Evolutionary conservation across 1,284 basidiomycete genomes (phyloP).

Genomic region (Apiotrichum veenhuisii): DNA sequence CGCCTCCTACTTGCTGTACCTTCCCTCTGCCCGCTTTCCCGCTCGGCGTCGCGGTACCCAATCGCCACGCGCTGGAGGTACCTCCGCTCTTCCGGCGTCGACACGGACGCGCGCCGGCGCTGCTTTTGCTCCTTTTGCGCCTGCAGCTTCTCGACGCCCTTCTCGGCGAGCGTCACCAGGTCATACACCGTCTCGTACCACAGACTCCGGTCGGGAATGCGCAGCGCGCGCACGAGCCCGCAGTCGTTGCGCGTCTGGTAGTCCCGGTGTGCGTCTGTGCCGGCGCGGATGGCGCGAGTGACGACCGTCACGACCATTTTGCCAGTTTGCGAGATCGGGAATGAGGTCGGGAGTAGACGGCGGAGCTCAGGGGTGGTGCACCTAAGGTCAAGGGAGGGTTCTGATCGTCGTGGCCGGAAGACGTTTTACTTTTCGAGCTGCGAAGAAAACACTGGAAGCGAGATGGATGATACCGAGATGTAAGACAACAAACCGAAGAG

Average conservation of each 20-base stretch:
- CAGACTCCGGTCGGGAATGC: not conserved
- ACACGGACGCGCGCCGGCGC: not conserved
- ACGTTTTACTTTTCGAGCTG: too few relatives aligned
- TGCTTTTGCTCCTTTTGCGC: not conserved
- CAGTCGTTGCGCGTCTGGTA: not conserved
- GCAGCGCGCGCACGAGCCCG: constrained; percentile 1
- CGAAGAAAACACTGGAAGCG: too few relatives aligned
- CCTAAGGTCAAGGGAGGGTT: too few relatives aligned
- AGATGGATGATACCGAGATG: too few relatives aligned
- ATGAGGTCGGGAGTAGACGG: not conserved
- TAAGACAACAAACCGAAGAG: too few relatives aligned
- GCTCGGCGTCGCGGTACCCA: too few relatives aligned
- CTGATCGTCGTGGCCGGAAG: too few relatives aligned
- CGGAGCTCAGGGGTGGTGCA: too few relatives aligned
- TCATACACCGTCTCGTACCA: constrained; percentile 1
- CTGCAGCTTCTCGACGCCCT: not conserved
- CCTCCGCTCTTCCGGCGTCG: too few relatives aligned
- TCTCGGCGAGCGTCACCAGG: not conserved
- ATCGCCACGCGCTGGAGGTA: too few relatives aligned
- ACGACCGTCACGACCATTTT: not conserved
- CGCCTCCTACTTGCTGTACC: too few relatives aligned
- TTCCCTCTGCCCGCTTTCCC: too few relatives aligned
- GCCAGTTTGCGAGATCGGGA: constrained; percentile 13
- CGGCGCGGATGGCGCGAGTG: not conserved
- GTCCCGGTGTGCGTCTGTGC: constrained; percentile 3